phyloP scores from a whole-genome alignment of 2,329 filamentous ascomycete genomes.

The Arthrinium puccinioides region DNA sequence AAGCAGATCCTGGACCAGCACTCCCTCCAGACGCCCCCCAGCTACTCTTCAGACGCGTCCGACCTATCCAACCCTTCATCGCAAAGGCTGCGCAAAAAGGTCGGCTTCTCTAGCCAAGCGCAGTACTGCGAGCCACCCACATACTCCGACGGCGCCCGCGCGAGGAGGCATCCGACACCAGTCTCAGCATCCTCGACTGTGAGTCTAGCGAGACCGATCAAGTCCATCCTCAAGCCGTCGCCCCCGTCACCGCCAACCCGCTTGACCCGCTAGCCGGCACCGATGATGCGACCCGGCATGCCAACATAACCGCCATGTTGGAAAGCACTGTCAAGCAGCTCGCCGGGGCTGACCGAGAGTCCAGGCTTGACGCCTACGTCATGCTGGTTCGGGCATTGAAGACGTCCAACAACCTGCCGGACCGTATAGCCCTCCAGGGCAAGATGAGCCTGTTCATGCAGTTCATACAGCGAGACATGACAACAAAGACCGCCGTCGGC shows the following conservation, averaged over 20 bases:
- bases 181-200: constrained; percentile 30
- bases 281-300: constrained; percentile 28
- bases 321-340: constrained; percentile 80
- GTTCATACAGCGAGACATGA: constrained; percentile 78
- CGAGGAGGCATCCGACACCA: constrained; percentile 29
- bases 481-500: constrained; percentile 48
- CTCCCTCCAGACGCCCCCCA: constrained; percentile 45
- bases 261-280: constrained; percentile 34
- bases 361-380: constrained; percentile 78
- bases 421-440: constrained; percentile 61
- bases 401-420: constrained; percentile 74
- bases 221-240: constrained; percentile 72
- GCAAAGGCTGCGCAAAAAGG: constrained; percentile 41
- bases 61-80: constrained; percentile 35
- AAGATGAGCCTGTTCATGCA: constrained; percentile 74
- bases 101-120: constrained; percentile 50
- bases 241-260: constrained; percentile 34
- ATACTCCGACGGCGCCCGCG: constrained; percentile 31
- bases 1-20: constrained; percentile 28
- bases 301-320: constrained; percentile 70
- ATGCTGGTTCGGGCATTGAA: constrained; percentile 70
- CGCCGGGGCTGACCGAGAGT: constrained; percentile 62
- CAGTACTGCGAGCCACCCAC: constrained; percentile 48
- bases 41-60: constrained; percentile 35
- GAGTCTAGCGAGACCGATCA: constrained; percentile 38